Evolutionary conservation across 768 basidiomycete genomes (phyloP).

Genomic region (Suillus fuscotomentosus): DNA sequence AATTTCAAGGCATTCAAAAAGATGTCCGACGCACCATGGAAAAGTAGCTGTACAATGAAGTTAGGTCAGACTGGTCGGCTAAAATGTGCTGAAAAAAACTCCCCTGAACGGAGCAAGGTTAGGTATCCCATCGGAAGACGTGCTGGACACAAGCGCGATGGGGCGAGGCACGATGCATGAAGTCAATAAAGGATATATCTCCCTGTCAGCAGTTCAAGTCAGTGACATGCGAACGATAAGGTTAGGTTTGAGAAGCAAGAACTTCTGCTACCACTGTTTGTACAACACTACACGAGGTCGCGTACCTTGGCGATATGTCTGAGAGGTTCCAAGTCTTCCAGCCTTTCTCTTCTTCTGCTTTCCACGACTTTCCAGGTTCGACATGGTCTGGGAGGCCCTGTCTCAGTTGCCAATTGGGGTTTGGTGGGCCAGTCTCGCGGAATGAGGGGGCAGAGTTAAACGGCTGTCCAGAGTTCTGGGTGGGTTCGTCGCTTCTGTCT

Average conservation of each 20-base stretch:
- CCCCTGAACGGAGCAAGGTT: conserved; percentile 73
- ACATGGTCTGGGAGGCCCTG: conserved; percentile 30
- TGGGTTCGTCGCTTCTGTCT: conserved; percentile 2
- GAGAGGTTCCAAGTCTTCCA: conserved; percentile 43
- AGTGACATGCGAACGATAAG: conserved; percentile 18
- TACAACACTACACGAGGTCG: conserved; percentile 11
- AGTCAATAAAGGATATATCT: conserved; percentile 50
- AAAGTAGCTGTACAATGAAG: conserved; percentile 46
- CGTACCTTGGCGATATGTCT: conserved; percentile 29
- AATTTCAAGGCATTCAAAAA: not conserved
- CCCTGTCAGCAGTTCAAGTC: conserved; percentile 24
- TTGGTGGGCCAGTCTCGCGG: conserved; percentile 35
- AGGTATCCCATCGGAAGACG: conserved; percentile 46
- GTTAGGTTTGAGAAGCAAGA: conserved; percentile 13
- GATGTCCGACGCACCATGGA: conserved; percentile 44
- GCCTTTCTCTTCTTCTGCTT: conserved; percentile 31
- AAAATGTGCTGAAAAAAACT: conserved; percentile 10
- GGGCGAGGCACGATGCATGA: conserved; percentile 65
- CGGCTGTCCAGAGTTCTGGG: conserved; percentile 10
- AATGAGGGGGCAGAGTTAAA: conserved; percentile 30
- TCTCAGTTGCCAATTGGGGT: conserved; percentile 43
- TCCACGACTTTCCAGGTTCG: conserved; percentile 26
- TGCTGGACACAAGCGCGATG: conserved; percentile 63
- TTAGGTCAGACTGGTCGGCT: conserved; percentile 2
- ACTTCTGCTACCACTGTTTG: not conserved